Evolutionary conservation across 2,329 filamentous ascomycete genomes (phyloP), one percentile per base, ranked within the genome.

Genomic region (Cyclaneusma minus): DNA sequence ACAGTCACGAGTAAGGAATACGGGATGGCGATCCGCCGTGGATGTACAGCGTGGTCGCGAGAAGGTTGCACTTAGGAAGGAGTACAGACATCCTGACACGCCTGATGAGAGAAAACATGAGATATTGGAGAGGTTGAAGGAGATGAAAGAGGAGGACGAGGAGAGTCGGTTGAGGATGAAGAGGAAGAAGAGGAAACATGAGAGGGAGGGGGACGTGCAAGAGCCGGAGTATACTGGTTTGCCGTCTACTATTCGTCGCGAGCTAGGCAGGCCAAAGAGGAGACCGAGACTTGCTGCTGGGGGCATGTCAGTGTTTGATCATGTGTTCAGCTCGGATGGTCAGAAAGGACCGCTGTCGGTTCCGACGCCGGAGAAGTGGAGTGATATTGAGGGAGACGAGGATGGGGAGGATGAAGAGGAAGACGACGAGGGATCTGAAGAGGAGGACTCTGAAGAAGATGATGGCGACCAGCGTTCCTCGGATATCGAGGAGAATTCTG

Each of bases 1-100:
- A 7, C 35, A 42, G 12, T 48, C 41, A 20, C 43, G 54, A 9
- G 23, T 35, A 22, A 37, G 32, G 5, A 37, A 35, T 22, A 19
- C 22, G 6, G 33, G 30, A 20, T 44, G 44, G 42, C 35, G 29
- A 16, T 21, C 19, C 15, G 13, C 27, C 3, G 28, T 35, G 14
- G 22, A 35, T 8, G 22, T 36, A 12, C 10, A 27, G n/a, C 34
- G 39, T 19, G 23, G 31, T 6, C 24, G 34, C 12, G 36, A 43
- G 22, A 32, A 37, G 17, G 16, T 19, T 8, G 24, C 29, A 8
- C 19, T 42, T 11, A 27, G 32, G 12, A 27, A 33, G 32, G 21
- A 15, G 27, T 20, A 9, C n/a, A 12, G 6, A 3, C 12, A 19
- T 10, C 10, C 21, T 15, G 24, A 25, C 7, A 12, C 28, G 6